Base-by-base conservation (phyloP, 768 basidiomycete genomes). In the Scleroderma citrinum region DNA sequence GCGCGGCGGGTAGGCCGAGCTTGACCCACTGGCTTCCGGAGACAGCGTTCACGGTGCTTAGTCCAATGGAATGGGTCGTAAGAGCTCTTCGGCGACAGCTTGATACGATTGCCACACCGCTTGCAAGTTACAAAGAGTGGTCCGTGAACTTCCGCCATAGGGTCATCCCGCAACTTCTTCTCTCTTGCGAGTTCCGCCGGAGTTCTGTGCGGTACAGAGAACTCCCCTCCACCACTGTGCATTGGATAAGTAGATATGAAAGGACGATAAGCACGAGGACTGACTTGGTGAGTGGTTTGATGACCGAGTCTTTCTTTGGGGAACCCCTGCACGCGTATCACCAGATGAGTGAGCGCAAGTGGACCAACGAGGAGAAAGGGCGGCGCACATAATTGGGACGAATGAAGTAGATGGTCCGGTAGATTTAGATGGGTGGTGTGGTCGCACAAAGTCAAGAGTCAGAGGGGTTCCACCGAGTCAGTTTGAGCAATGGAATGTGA, bases 61-160 rank as follows among this genome's bases (percentile, higher is more conserved):
- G 67, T 61, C 85, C 85, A 87, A 62, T 87, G 84, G 57, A 76
- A 77, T 26, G 74, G 72, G 56, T 87, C 85, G 56, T 75, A 87
- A 19, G 71, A 71, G 62, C 81, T 83, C 66, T 85, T 86, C 29
- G 71, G 63, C 14, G 83, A 85, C 23, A 87, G 76, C 61, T 83
- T 83, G 65, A 87, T 85, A 13, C 69, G 66, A 24, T 58, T 65
- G 32, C 72, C 69, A 63, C 85, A 87, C 46, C 73, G 72, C 52
- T 67, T 69, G 67, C 83, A 85, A 47, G 71, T 68, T 44, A 82
- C 78, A 46, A 70, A 71, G 23, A 73, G 68, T 5, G 78, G 77
- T 17, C 70, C 70, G 42, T 78, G 66, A 14, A 83, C 73, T 20
- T 71, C 69, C 24, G 71, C 79, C 63, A 80, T 72, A 19, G 76